Conservation (phyloP, 768 basidiomycete species). For the Psilocybe subaeruginosa region DNA sequence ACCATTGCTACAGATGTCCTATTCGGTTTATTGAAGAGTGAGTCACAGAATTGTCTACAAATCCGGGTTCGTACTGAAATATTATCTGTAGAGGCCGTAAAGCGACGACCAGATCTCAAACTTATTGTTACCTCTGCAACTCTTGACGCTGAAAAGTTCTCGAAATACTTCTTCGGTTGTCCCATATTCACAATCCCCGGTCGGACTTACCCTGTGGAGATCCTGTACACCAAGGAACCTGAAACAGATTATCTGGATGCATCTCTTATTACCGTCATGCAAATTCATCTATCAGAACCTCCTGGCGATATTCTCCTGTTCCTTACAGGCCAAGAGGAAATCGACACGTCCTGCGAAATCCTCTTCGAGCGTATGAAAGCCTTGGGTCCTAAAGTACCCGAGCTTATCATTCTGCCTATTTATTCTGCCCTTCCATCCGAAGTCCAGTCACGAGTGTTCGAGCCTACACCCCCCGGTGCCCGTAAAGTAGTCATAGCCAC, state of each 20-base stretch:
- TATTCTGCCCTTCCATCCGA: conserved; percentile 98
- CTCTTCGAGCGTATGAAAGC: conserved; percentile 99
- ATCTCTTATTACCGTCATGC: conserved; percentile 98
- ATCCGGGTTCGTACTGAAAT: conserved; percentile 12
- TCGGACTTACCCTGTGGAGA: conserved; percentile 97
- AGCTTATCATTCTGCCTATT: conserved; percentile 94
- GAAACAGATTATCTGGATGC: conserved; percentile 98
- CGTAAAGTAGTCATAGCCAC: conserved; percentile 99
- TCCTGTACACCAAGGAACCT: conserved; percentile 98
- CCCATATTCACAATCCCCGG: conserved; percentile 99
- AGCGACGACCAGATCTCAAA: conserved; percentile 93
- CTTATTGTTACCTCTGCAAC: conserved; percentile 99
- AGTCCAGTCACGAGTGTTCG: conserved; percentile 97
- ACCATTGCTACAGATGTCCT: conserved; percentile 99
- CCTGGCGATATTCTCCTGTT: conserved; percentile 96
- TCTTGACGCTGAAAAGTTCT: conserved; percentile 99
- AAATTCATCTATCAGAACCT: conserved; percentile 98
- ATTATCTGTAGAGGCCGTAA: conserved; percentile 77
- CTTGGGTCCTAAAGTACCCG: conserved; percentile 96
- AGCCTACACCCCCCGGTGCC: conserved; percentile 96
- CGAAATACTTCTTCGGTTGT: conserved; percentile 98
- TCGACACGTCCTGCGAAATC: conserved; percentile 97
- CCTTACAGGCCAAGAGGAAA: conserved; percentile 98
- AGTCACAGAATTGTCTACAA: conserved; percentile 23
- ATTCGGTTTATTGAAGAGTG: conserved; percentile 94